These are phyloP conservation scores for Aureobasidium leucospermi DNA, from an alignment of 2,329 filamentous ascomycete genomes.

Conservation along the genomic window DNA sequence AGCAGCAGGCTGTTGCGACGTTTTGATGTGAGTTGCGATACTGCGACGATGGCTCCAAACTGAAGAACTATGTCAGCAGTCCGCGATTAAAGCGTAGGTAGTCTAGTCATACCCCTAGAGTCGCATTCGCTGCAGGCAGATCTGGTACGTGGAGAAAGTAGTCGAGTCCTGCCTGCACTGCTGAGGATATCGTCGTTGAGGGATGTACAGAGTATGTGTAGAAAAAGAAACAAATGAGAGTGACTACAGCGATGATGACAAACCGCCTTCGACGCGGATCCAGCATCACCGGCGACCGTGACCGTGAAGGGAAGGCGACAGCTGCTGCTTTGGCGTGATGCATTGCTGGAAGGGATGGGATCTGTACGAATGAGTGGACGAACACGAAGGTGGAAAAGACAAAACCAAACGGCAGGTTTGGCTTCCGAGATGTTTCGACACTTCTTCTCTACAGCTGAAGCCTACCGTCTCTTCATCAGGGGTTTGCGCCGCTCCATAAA, in stretches of 20 bases:
- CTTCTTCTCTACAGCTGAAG: background rate
- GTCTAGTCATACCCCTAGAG: conserved; percentile 15
- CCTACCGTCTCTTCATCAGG: conserved; percentile 1
- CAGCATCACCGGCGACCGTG: background rate
- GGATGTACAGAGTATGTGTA: conserved; percentile 1
- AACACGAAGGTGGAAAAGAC: conserved; percentile 8
- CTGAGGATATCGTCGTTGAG: background rate
- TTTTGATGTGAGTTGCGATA: conserved; percentile 30
- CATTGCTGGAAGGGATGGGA: background rate
- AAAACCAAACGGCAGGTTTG: background rate
- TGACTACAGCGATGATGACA: background rate
- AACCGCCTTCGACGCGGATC: background rate
- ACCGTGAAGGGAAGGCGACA: background rate
- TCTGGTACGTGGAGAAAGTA: conserved; percentile 7
- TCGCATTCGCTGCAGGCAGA: conserved; percentile 16
- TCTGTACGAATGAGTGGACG: background rate
- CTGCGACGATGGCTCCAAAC: conserved; percentile 33
- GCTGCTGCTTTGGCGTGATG: conserved; percentile 3
- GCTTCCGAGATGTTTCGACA: background rate
- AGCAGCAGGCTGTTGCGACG: conserved; percentile 29
- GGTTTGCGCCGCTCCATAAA: background rate
- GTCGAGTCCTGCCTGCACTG: background rate
- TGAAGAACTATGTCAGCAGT: conserved; percentile 10
- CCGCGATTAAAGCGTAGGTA: background rate
- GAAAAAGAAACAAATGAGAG: background rate